phyloP scores from a whole-genome alignment of 192 early-diverging fungal species.

The Geranomyces variabilis region DNA sequence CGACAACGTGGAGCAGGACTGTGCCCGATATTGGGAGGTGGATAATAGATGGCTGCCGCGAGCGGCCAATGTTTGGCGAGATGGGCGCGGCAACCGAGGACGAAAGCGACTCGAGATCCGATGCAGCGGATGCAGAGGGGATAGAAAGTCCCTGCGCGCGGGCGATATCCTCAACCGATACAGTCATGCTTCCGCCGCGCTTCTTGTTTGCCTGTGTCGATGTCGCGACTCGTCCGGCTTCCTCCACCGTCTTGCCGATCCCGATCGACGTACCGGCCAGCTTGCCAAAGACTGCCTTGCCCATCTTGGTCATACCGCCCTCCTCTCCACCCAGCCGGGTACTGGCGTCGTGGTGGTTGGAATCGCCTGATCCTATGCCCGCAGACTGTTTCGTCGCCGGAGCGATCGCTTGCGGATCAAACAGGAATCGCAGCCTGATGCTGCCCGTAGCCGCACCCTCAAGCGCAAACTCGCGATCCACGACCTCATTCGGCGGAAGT shows the following conservation, averaged over 20 bases:
- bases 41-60: not conserved
- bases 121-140: not conserved
- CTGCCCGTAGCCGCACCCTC: constrained; percentile 30
- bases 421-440: constrained; percentile 40
- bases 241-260: constrained; percentile 10
- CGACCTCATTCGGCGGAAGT: constrained; percentile 32
- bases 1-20: constrained; percentile 45
- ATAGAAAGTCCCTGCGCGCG: not conserved
- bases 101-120: not conserved
- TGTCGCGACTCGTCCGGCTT: constrained; percentile 3
- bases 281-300: constrained; percentile 15
- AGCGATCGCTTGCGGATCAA: constrained; percentile 38
- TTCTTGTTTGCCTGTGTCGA: not conserved
- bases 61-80: not conserved
- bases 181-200: not conserved
- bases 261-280: constrained; percentile 20
- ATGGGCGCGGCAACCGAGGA: not conserved
- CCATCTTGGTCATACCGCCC: constrained; percentile 22
- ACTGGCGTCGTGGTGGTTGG: constrained; percentile 6
- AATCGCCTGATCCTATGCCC: not conserved
- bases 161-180: constrained; percentile 18
- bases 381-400: not conserved
- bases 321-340: constrained; percentile 22
- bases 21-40: not conserved
- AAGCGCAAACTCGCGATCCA: constrained; percentile 13